Conservation (phyloP, 805 yeast species). For the Candida insectorum region DNA sequence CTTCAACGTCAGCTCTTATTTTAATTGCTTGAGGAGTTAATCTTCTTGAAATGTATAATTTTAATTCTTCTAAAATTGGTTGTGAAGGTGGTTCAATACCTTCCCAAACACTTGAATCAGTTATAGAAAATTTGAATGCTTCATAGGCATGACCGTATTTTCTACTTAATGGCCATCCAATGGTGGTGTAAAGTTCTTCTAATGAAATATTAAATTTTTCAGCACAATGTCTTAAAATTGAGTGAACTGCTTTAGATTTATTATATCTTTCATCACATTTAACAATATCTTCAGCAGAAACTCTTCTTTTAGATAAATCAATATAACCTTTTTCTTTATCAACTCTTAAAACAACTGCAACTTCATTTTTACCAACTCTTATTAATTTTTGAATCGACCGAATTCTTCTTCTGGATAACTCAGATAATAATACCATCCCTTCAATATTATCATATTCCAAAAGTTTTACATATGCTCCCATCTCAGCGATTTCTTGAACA, state of each 20-base stretch:
- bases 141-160: slow-evolving; percentile 97
- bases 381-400: slow-evolving; percentile 95
- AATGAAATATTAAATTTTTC: slow-evolving; percentile 89
- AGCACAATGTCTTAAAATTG: slow-evolving; percentile 97
- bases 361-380: slow-evolving; percentile 98
- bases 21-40: slow-evolving; percentile 97
- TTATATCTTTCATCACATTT: slow-evolving; percentile 97
- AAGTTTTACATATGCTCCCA: slow-evolving; percentile 98
- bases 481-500: slow-evolving; percentile 97
- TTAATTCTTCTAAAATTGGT: slow-evolving; percentile 79
- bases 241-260: slow-evolving; percentile 95
- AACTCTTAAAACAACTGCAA: slow-evolving; percentile 95
- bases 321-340: slow-evolving; percentile 98
- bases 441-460: slow-evolving; percentile 97
- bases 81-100: slow-evolving; percentile 67
- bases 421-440: slow-evolving; percentile 96
- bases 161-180: slow-evolving; percentile 97
- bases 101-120: slow-evolving; percentile 85
- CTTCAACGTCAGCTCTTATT: slow-evolving; percentile 98
- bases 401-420: slow-evolving; percentile 97
- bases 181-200: slow-evolving; percentile 78
- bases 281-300: slow-evolving; percentile 93
- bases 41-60: slow-evolving; percentile 84
- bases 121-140: slow-evolving; percentile 93
- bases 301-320: slow-evolving; percentile 96